Conservation (phyloP, 257 asterid genomes). For the Petunia axillaris region DNA sequence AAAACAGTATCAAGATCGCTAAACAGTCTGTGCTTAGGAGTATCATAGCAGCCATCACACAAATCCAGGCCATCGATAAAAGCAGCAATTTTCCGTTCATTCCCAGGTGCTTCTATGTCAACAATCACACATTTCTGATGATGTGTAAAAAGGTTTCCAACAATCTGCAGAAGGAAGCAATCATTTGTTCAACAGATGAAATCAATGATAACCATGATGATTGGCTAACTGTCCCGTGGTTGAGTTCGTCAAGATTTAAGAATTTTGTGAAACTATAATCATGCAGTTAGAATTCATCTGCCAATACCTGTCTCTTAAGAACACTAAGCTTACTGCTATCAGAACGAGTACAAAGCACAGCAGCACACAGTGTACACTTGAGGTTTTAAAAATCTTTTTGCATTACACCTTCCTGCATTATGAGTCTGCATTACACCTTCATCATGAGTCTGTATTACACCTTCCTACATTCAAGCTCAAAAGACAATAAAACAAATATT, state of each 20-base stretch:
- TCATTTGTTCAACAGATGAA: background rate
- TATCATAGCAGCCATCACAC: conserved; percentile 98
- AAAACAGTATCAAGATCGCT: conserved; percentile 83
- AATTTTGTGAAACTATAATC: background rate
- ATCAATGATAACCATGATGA: too few species aligned
- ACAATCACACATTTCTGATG: conserved; percentile 98
- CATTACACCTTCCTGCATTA: too few species aligned
- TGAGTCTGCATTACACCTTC: too few species aligned
- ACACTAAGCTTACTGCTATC: conserved; percentile 97
- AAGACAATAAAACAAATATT: background rate
- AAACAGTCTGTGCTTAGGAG: conserved; percentile 86
- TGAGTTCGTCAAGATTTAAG: background rate
- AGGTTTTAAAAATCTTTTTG: conserved; percentile 86
- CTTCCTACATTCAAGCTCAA: conserved; percentile 52
- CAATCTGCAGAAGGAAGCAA: conserved; percentile 56
- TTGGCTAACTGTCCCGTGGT: background rate
- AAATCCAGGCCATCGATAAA: conserved; percentile 93
- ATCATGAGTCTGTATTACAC: conserved; percentile 96
- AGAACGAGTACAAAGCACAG: conserved; percentile 90
- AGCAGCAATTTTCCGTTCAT: conserved; percentile 75
- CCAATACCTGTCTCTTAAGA: conserved; percentile 84
- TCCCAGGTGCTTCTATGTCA: conserved; percentile 82
- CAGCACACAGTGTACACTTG: conserved; percentile 87
- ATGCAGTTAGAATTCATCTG: background rate
- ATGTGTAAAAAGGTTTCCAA: conserved; percentile 94